Conservation (phyloP, 164 flowering plant genomes). For the Berberis thunbergii region DNA sequence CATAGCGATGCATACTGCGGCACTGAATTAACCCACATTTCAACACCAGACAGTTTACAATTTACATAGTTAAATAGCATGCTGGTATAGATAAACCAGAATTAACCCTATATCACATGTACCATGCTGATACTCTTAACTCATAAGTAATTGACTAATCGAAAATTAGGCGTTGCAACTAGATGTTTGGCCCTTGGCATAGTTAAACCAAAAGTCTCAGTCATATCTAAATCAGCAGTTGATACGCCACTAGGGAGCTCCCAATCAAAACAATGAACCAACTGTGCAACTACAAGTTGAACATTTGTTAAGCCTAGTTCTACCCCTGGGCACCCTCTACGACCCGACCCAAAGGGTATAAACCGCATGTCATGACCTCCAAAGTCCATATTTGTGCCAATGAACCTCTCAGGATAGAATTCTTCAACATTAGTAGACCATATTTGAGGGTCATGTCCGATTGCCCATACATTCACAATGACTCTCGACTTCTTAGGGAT, state of each 20-base stretch:
- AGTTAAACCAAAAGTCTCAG: neutral
- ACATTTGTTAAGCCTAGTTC: neutral
- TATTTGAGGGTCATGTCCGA: neutral
- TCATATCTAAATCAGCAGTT: neutral
- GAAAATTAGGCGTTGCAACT: neutral
- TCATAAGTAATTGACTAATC: neutral
- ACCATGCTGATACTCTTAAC: too few relatives aligned
- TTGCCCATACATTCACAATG: neutral
- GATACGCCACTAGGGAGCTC: neutral
- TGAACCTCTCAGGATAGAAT: neutral
- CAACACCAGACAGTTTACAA: too few relatives aligned
- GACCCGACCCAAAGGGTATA: too few relatives aligned
- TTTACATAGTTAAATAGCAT: too few relatives aligned
- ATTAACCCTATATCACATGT: too few relatives aligned
- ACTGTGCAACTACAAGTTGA: neutral
- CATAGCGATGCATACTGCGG: too few relatives aligned
- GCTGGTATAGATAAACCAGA: too few relatives aligned
- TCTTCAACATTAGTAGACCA: neutral
- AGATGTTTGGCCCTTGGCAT: neutral
- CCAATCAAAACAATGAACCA: neutral
- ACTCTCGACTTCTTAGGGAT: neutral
- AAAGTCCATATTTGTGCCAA: neutral
- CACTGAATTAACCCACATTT: too few relatives aligned
- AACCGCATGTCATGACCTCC: too few relatives aligned
- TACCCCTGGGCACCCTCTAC: neutral